Evolutionary conservation across 2,329 filamentous ascomycete species (phyloP), one percentile per base, ranked within the genome.

Genomic region (Elsinoe arachidis): DNA sequence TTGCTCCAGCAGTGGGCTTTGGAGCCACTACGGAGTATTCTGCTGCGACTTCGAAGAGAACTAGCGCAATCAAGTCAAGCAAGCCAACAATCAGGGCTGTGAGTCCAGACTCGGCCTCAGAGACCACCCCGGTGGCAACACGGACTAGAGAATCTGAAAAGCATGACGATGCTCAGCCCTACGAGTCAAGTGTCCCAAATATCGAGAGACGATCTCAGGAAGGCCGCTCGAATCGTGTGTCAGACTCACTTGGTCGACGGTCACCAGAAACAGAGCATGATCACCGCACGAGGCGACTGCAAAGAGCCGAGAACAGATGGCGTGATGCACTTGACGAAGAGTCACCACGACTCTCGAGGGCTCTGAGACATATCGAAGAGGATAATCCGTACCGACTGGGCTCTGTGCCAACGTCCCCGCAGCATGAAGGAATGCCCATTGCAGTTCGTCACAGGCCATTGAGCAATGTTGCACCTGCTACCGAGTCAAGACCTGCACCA

Each of bases 221-320:
- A 30, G 26, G 26, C 2, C 26, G 26, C 26, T 30, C 26, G 2
- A 30, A 30, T 4, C 26, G 26, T 9, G 3, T 30, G 26, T 30
- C 26, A 30, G 26, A 30, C 26, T 7, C 26, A 30, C 26, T 51
- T 14, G 52, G 54, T 14, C 11, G 37, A n/a, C 37, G 15, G 37
- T 26, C 19, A 46, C 19, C 17, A 26, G 41, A 41, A 57, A 60
- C 39, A 62, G 61, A 41, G 33, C 33, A 39, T 26, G 41, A 12
- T 35, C 38, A 46, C 3, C 54, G 38, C 21, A 57, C 23, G 23
- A 33, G 64, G 17, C 68, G 74, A 9, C 63, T 73, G 26, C 64
- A 72, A 35, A 70, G 61, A 47, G 68, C 70, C 1, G 69, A 72
- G 44, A 69, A 69, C 34, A 66, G 74, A 19, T 77, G 75, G 75